Percentiles rank a stretch among this genome's conserved stretches.
These are phyloP conservation scores for Posidonia australis DNA, from an alignment of 106 monocot species.

Conservation along the genomic window DNA sequence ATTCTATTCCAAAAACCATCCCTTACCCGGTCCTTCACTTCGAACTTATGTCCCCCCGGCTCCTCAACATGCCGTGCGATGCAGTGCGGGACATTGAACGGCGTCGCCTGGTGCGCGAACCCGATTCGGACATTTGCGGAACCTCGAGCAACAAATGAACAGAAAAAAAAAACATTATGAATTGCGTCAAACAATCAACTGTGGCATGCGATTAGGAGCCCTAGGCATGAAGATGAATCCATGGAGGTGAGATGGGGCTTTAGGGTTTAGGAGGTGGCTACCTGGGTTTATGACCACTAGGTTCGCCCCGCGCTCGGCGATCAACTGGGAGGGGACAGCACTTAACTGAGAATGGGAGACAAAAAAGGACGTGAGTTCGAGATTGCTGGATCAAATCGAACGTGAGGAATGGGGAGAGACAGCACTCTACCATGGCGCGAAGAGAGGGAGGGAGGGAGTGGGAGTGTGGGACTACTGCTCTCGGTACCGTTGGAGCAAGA, in stretches of 20 bases:
- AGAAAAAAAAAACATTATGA: background rate
- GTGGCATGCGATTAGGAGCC: too few relatives aligned
- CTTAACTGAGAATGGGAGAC: too few relatives aligned
- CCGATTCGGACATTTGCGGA: conserved; percentile 89
- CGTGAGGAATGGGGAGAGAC: too few relatives aligned
- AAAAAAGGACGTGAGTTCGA: too few relatives aligned
- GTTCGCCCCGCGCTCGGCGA: conserved; percentile 71
- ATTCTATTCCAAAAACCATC: background rate
- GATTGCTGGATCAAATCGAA: too few relatives aligned
- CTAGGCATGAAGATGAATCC: too few relatives aligned
- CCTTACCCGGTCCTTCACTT: conserved; percentile 58
- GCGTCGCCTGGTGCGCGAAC: conserved; percentile 64
- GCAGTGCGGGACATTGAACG: conserved; percentile 74
- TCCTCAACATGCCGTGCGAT: conserved; percentile 55
- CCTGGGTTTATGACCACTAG: conserved; percentile 92
- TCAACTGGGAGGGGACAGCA: conserved; percentile 76
- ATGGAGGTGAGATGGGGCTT: too few relatives aligned
- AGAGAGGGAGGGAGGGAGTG: too few relatives aligned
- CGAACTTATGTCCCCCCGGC: conserved; percentile 5
- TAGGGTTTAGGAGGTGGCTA: conserved; percentile 18
- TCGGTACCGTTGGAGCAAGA: too few relatives aligned
- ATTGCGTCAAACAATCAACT: background rate
- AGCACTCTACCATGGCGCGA: too few relatives aligned
- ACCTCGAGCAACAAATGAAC: conserved; percentile 25
- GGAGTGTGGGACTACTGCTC: too few relatives aligned